A percentile compares a stretch with the other conserved stretches of the same genome.
Conservation (phyloP, 495 filamentous ascomycete species). For the Penicillium angulare region DNA sequence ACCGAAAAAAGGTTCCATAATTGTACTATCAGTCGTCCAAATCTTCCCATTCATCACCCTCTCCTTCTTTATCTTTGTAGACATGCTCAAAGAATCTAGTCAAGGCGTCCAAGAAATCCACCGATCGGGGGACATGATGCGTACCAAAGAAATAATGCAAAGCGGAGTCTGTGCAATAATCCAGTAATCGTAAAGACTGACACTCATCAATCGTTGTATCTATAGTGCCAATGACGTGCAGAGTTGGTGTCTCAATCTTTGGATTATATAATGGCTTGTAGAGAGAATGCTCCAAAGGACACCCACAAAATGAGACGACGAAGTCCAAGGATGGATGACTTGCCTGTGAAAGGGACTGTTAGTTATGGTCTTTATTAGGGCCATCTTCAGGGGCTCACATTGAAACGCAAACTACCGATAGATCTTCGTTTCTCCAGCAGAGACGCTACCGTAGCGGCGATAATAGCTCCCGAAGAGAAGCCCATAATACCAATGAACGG, state of each 20-base stretch:
- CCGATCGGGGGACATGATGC: neutral
- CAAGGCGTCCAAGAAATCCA: too few species aligned
- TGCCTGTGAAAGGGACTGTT: neutral
- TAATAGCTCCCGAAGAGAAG: neutral
- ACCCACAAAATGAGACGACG: neutral
- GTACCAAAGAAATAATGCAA: neutral
- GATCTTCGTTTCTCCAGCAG: neutral
- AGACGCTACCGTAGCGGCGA: neutral
- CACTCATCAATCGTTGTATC: neutral
- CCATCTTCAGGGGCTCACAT: neutral
- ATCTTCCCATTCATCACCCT: too few species aligned
- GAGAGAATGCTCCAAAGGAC: neutral
- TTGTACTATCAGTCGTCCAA: too few species aligned
- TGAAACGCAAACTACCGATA: neutral
- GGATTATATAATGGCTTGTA: neutral
- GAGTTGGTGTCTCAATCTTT: neutral
- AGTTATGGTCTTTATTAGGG: too few species aligned
- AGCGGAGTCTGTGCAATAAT: neutral
- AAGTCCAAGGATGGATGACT: neutral
- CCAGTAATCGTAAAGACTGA: neutral
- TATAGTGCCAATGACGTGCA: neutral
- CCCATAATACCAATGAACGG: neutral
- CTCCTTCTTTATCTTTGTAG: too few species aligned
- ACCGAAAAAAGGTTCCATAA: too few species aligned
- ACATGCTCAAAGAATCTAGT: too few species aligned